Evolutionary conservation across 768 basidiomycete genomes (phyloP).

Genomic region (Hysterangium stoloniferum): DNA sequence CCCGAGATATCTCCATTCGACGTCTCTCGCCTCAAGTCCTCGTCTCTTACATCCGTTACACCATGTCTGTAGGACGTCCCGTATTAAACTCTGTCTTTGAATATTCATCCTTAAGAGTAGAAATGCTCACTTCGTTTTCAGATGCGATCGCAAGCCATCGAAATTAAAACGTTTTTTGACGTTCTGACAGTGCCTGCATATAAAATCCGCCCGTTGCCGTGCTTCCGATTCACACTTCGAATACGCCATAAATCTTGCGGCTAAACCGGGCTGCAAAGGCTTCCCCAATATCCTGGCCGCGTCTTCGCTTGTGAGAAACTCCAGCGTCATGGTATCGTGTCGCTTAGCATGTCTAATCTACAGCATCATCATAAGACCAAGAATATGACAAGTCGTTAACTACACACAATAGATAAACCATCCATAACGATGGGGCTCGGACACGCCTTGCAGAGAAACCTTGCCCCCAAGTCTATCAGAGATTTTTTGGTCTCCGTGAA

Average conservation of each 20-base stretch:
- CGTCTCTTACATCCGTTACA: too few relatives aligned
- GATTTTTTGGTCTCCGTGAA: constrained; percentile 16
- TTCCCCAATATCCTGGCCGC: neutral
- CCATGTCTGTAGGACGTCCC: too few relatives aligned
- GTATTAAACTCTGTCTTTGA: too few relatives aligned
- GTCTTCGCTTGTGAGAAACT: constrained; percentile 21
- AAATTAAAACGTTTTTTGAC: constrained; percentile 34
- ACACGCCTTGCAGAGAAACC: constrained; percentile 45
- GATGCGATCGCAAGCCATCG: constrained; percentile 53
- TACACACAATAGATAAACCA: constrained; percentile 35
- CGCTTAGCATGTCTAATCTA: constrained; percentile 59
- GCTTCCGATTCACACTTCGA: constrained; percentile 20
- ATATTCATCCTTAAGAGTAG: too few relatives aligned
- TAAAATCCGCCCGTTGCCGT: constrained; percentile 33
- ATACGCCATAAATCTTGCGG: constrained; percentile 13
- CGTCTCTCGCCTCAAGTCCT: too few relatives aligned
- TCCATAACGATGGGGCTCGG: constrained; percentile 40
- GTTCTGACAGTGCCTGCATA: constrained; percentile 45
- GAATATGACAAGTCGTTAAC: neutral
- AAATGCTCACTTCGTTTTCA: constrained; percentile 48
- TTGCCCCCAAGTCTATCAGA: constrained; percentile 21
- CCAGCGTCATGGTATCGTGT: constrained; percentile 46
- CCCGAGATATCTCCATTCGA: too few relatives aligned
- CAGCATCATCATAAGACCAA: neutral
- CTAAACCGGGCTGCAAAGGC: constrained; percentile 21